Percentiles rank a stretch among this genome's conserved stretches.
Conservation (phyloP, 2,329 filamentous ascomycete genomes). For the Tricladium varicosporioides region DNA sequence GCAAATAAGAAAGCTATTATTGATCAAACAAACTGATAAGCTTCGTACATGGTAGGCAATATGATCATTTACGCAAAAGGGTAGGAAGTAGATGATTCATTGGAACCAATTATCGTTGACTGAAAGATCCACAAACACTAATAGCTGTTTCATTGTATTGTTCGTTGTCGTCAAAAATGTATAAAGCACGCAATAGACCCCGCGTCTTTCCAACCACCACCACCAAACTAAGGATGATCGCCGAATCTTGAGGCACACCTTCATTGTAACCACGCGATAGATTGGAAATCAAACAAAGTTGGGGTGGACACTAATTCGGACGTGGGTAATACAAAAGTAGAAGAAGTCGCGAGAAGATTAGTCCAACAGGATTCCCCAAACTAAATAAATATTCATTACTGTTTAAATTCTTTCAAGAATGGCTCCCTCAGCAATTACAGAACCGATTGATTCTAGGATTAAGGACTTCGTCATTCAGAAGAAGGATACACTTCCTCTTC, state of each 20-base stretch:
- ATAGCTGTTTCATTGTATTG: not conserved
- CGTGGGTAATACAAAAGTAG: not conserved
- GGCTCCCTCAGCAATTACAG: slow-evolving; percentile 38
- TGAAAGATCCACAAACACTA: not conserved
- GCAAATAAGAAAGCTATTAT: not conserved
- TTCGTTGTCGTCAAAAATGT: slow-evolving; percentile 7
- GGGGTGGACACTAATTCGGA: not conserved
- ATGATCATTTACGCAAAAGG: not conserved
- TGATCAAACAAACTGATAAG: not conserved
- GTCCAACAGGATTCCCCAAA: not conserved
- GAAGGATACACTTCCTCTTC: slow-evolving; percentile 64
- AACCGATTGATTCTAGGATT: slow-evolving; percentile 59
- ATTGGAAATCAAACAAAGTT: slow-evolving; percentile 19
- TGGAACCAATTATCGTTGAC: not conserved
- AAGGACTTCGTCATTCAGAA: slow-evolving; percentile 59
- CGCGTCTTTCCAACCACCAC: slow-evolving; percentile 17
- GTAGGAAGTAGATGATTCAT: not conserved
- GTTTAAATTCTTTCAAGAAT: slow-evolving; percentile 35
- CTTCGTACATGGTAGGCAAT: not conserved
- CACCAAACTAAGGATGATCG: not conserved
- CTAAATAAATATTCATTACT: not conserved
- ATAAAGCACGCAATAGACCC: slow-evolving; percentile 19
- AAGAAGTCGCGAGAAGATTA: not conserved
- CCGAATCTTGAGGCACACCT: not conserved
- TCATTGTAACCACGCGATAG: slow-evolving; percentile 1